Conservation (phyloP, 2,329 filamentous ascomycete genomes). For the Rachicladosporium sp. region DNA sequence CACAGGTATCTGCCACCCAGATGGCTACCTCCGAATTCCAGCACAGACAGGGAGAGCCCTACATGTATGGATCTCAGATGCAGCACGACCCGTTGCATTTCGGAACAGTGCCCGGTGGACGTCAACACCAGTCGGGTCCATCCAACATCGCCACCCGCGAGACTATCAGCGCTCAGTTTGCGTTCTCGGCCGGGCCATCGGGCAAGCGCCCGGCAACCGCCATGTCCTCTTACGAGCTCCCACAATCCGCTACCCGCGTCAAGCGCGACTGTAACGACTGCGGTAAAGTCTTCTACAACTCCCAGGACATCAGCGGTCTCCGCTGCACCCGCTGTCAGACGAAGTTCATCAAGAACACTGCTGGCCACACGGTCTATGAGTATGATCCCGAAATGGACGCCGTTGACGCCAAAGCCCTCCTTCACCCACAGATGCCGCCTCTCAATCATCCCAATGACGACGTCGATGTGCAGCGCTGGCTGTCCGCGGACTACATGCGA, state of each 20-base stretch:
- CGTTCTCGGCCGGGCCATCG: no score
- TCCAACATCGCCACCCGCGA: no score
- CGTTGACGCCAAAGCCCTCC: not conserved
- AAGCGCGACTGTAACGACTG: constrained; percentile 4
- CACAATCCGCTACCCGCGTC: not conserved
- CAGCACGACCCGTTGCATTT: no score
- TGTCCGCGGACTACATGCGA: constrained; percentile 1
- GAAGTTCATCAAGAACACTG: constrained; percentile 5
- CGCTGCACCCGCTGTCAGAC: constrained; percentile 5
- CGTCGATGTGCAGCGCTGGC: not conserved
- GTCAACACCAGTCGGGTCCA: no score
- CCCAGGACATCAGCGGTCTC: constrained; percentile 1
- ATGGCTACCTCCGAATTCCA: no score
- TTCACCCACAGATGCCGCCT: constrained; percentile 2
- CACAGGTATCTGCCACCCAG: no score
- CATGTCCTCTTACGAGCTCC: no score
- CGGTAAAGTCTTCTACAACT: constrained; percentile 4
- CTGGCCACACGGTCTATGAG: constrained; percentile 2
- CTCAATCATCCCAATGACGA: constrained; percentile 1
- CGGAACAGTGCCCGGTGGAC: no score
- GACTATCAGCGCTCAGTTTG: no score
- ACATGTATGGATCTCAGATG: no score
- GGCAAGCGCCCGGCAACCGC: no score
- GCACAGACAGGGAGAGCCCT: no score
- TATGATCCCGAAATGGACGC: constrained; percentile 2